Conservation (phyloP, 129 eudicot genomes). For the Chrysanthemum makinoi region DNA sequence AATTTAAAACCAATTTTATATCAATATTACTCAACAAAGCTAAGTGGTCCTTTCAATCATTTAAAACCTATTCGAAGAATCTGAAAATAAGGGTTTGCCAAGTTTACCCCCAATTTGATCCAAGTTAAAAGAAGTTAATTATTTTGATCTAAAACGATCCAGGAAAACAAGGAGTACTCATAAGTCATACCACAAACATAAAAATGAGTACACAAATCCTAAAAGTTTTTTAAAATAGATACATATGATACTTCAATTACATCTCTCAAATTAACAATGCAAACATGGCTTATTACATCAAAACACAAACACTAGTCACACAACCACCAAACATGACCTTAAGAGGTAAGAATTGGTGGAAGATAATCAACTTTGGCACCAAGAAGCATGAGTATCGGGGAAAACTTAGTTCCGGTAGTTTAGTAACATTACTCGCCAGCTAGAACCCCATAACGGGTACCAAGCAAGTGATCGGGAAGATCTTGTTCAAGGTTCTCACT, state of each 20-base stretch:
- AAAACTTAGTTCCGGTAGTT: constrained; percentile 68
- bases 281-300: constrained; percentile 26
- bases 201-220: neutral
- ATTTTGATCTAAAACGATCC: too few species aligned
- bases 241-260: neutral
- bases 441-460: constrained; percentile 65
- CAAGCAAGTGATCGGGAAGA: constrained; percentile 76
- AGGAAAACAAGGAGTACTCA: too few species aligned
- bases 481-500: constrained; percentile 60
- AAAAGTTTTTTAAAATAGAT: neutral
- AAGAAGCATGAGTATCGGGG: constrained; percentile 77
- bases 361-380: constrained; percentile 62
- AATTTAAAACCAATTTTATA: too few species aligned
- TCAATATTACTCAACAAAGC: too few species aligned
- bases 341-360: constrained; percentile 77
- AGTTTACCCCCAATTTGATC: too few species aligned
- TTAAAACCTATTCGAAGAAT: too few species aligned
- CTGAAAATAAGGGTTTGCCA: too few species aligned
- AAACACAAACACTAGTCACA: neutral
- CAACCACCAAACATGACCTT: constrained; percentile 5
- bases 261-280: neutral
- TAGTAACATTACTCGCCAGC: constrained; percentile 53
- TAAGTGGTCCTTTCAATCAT: too few species aligned
- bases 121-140: too few species aligned
- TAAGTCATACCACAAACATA: neutral